Evolutionary conservation across 2,329 filamentous ascomycete species (phyloP), one percentile per base, ranked within the genome.

Genomic region (Alternaria ethzedia): DNA sequence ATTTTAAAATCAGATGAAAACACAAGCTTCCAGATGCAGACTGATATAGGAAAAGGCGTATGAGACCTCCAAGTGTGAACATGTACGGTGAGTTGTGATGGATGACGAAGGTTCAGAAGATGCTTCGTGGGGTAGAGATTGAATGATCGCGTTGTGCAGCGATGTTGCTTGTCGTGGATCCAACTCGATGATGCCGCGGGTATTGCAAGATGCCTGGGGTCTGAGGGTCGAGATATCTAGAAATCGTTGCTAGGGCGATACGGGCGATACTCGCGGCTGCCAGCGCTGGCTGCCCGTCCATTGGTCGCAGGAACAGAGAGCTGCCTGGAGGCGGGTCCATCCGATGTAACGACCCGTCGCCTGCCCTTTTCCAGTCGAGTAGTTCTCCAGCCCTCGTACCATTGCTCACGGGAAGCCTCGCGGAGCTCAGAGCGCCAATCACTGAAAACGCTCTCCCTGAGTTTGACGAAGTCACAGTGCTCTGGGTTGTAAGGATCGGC

Each of bases 301-400:
- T 74, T 78, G 15, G 70, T 57, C 12, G 66, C 63, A 8, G 76
- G 68, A 8, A 73, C 67, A 0, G 71, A 72, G 23, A 75, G 67
- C 45, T 71, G 66, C 55, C 71, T 73, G 45, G 62, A 65, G 30
- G 66, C 50, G 17, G 74, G 73, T 23, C 77, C 77, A 43, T 78
- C 75, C 2, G 77, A 76, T 6, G 76, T 75, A 3, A 61, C 68
- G 51, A 75, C 59, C 41, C 67, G 74, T 55, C 74, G 72, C 30
- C 70, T 65, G 25, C 72, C 71, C 41, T 72, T 75, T 57, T 80
- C 70, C 63, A 87, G 75, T 32, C 84, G 79, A 47, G 78, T 82
- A 10, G 88, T 97, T 81, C 96, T 89, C 96, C 95, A 98, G 73
- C 92, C 90, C 81, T 98, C 95, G 74, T 98, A 98, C 93, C 94